phyloP scores from a whole-genome alignment of 352 stramenopile species.

The Phytophthora foliorum region DNA sequence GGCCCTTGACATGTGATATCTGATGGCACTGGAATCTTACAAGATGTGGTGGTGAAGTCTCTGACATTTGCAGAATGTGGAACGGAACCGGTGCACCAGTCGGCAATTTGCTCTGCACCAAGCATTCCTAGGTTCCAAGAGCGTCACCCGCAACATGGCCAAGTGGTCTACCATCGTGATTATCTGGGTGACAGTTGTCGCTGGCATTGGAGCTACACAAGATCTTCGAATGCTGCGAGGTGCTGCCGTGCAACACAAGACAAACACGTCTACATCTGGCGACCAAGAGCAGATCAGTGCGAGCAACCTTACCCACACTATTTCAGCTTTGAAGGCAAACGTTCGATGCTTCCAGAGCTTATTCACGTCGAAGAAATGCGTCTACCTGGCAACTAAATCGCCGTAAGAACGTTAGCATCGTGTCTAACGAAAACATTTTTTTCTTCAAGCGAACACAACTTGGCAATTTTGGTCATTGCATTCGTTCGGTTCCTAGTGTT shows the following conservation, averaged over 20 bases:
- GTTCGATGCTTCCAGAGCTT: conserved; percentile 23
- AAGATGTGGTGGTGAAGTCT: background rate
- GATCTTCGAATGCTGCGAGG: conserved; percentile 3
- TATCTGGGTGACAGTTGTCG: conserved; percentile 3
- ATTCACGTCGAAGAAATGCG: conserved; percentile 18
- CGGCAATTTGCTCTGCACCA: background rate
- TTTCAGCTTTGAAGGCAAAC: conserved; percentile 12
- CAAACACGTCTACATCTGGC: conserved; percentile 3
- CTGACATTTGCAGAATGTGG: background rate
- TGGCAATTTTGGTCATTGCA: too few species aligned
- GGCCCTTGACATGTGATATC: background rate
- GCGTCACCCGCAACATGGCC: background rate
- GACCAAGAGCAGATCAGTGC: conserved; percentile 14
- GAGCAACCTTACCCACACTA: conserved; percentile 14
- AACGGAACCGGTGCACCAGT: background rate
- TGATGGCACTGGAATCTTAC: background rate
- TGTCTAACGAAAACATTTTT: too few species aligned
- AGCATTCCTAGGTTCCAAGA: background rate
- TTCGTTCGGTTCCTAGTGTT: too few species aligned
- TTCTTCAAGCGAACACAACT: too few species aligned
- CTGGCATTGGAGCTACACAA: background rate
- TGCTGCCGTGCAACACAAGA: background rate
- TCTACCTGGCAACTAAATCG: conserved; percentile 7
- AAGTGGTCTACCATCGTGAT: conserved; percentile 4
- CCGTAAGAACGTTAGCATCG: background rate